A percentile compares a stretch with the other conserved stretches of the same genome.
phyloP scores from a whole-genome alignment of 306 rosid species.

The Inga laurina region DNA sequence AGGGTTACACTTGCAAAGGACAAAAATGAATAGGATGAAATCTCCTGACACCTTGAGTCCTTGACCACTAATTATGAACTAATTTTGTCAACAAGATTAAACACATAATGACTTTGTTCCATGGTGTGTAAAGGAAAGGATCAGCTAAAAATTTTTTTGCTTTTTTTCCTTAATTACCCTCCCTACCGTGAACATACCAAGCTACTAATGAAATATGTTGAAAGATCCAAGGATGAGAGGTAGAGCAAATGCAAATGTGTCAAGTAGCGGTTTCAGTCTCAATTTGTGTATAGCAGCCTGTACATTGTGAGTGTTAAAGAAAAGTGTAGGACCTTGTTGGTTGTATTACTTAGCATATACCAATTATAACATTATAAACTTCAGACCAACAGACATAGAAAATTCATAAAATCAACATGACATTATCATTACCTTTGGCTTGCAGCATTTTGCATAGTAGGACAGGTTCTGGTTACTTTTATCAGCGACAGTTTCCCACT shows the following conservation, averaged over 20 bases:
- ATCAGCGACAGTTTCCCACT: conserved; percentile 78
- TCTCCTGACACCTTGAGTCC: conserved; percentile 1
- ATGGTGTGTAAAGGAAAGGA: conserved; percentile 5
- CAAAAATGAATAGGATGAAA: conserved; percentile 15
- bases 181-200: conserved; percentile 10
- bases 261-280: conserved; percentile 10
- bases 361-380: conserved; percentile 17
- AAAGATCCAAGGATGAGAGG: not conserved
- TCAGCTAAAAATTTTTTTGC: not conserved
- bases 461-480: conserved; percentile 57
- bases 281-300: conserved; percentile 15
- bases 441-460: conserved; percentile 82
- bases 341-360: conserved; percentile 18
- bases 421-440: conserved; percentile 65
- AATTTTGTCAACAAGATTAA: not conserved
- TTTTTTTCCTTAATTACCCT: not conserved
- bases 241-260: not conserved
- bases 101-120: conserved; percentile 5
- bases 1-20: conserved; percentile 1
- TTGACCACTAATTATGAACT: conserved; percentile 1
- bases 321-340: not conserved
- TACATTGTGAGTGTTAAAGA: conserved; percentile 3
- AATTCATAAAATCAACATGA: conserved; percentile 14
- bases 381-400: conserved; percentile 5
- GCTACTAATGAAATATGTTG: not conserved